Base-by-base conservation (phyloP, 768 basidiomycete genomes). In the Tylopilus rubrobrunneus region DNA sequence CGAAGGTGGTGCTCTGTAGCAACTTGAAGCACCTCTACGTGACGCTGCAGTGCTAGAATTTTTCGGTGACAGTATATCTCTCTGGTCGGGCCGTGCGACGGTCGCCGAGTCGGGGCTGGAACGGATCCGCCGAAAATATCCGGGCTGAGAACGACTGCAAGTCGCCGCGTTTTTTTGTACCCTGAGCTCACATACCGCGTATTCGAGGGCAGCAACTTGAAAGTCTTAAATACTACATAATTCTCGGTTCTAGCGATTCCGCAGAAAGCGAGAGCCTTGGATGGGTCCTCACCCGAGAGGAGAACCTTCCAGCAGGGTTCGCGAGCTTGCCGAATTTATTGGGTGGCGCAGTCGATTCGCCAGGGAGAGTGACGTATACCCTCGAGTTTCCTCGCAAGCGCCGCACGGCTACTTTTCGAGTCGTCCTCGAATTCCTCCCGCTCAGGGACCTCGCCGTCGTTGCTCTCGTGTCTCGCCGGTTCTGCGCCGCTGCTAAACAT, bases 21-120 rank as follows among this genome's bases (percentile, higher is more conserved):
- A n/a, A n/a, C n/a, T n/a, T n/a, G n/a, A 85, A 83, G 58, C 87
- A 90, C 67, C 66, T 93, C 70, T 76, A 77, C 44, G 75, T 83
- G 59, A 77, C 74, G 2, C 60, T 82, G 1, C 57, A 64, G 29
- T 31, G 29, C 76, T 69, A 67, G 56, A 41, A 7, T 23, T 19
- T 19, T 5, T 3, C 4, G 4, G 10, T 41, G 55, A 51, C 48
- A 44, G n/a, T 37, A 37, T 37, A 17, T 34, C 34, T n/a, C 9
- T 25, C 23, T 46, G 34, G 37, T 17, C 28, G 25, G 44, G 5
- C 5, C 39, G 39, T 12, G 34, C 34, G 14, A 34, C 34, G n/a
- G n/a, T n/a, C n/a, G n/a, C n/a, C n/a, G n/a, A n/a, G n/a, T n/a
- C n/a, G n/a, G 14, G 43, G 23, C 1, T 41, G 41, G 23, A 15